These are phyloP conservation scores for Chlorella ohadii DNA, from an alignment of 139 green algal species.

Conservation along the genomic window DNA sequence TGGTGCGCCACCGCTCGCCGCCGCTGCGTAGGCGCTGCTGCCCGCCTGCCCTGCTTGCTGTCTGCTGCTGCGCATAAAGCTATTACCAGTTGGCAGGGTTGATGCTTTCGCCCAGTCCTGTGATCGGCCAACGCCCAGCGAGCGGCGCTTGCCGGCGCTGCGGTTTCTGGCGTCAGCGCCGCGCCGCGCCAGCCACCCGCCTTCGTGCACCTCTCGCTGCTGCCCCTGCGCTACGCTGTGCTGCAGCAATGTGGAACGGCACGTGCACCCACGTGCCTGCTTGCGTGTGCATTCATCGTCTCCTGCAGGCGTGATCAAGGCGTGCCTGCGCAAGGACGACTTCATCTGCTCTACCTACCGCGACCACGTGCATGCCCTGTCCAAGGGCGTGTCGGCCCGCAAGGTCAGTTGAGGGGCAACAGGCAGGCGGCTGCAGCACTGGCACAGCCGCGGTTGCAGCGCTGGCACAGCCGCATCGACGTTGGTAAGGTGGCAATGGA, in stretches of 20 bases:
- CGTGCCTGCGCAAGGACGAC: conserved; percentile 80
- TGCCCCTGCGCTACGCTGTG: no score
- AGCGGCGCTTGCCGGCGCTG: no score
- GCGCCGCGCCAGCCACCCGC: no score
- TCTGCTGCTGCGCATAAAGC: background rate
- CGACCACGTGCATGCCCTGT: conserved; percentile 98
- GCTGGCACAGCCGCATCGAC: no score
- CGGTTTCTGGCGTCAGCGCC: background rate
- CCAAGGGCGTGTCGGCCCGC: conserved; percentile 85
- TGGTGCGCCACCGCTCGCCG: conserved; percentile 35
- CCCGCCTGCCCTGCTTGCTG: background rate
- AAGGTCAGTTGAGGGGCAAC: conserved; percentile 17
- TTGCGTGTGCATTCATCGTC: background rate
- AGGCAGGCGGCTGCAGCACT: background rate
- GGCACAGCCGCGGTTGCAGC: no score
- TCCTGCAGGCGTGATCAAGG: conserved; percentile 58
- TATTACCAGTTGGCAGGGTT: no score
- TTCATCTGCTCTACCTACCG: conserved; percentile 97
- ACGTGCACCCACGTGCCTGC: no score
- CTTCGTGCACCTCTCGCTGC: no score
- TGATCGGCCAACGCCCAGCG: no score
- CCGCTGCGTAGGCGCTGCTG: background rate
- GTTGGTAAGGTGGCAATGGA: no score
- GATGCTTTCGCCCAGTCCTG: background rate
- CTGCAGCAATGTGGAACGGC: no score